phyloP scores from a whole-genome alignment of 1,284 basidiomycete species.

The Coniophora puteana region DNA sequence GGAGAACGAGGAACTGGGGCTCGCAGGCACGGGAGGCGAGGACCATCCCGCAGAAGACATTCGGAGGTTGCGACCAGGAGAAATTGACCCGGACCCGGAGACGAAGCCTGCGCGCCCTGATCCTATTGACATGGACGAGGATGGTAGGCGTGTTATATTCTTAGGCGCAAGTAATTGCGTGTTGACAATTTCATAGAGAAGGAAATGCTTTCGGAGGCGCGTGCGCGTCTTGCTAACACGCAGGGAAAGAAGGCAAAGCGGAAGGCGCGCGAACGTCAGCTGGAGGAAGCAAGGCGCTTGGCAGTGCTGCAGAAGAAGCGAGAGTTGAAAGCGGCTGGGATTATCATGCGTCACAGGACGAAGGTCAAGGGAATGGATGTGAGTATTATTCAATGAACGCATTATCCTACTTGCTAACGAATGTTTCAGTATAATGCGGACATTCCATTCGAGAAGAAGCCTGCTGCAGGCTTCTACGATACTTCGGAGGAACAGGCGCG shows the following conservation, averaged over 20 bases:
- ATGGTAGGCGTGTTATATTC: conserved; percentile 51
- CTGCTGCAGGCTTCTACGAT: conserved; percentile 96
- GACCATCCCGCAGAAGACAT: conserved; percentile 91
- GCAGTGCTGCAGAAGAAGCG: conserved; percentile 98
- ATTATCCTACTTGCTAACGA: conserved; percentile 2
- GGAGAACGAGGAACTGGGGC: conserved; percentile 89
- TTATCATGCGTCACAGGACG: conserved; percentile 88
- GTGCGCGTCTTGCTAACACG: conserved; percentile 96
- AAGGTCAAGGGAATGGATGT: conserved; percentile 98
- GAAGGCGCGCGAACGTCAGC: conserved; percentile 93
- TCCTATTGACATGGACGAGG: conserved; percentile 99
- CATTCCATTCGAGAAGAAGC: conserved; percentile 97
- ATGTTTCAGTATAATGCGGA: conserved; percentile 88
- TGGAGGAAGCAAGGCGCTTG: conserved; percentile 93
- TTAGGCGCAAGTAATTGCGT: background rate
- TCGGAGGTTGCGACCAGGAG: conserved; percentile 86
- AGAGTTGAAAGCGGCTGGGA: conserved; percentile 96
- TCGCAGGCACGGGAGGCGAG: conserved; percentile 81
- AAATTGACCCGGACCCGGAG: conserved; percentile 99
- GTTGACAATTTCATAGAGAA: conserved; percentile 67
- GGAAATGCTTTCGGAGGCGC: conserved; percentile 99
- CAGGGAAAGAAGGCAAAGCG: conserved; percentile 99
- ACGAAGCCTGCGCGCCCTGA: conserved; percentile 97
- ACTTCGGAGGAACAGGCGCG: conserved; percentile 94
- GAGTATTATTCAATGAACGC: conserved; percentile 27